A percentile compares a stretch with the other conserved stretches of the same genome.
These are phyloP conservation scores for Mortierella sp. DNA, from an alignment of 371 early-diverging fungal species.

Conservation along the genomic window DNA sequence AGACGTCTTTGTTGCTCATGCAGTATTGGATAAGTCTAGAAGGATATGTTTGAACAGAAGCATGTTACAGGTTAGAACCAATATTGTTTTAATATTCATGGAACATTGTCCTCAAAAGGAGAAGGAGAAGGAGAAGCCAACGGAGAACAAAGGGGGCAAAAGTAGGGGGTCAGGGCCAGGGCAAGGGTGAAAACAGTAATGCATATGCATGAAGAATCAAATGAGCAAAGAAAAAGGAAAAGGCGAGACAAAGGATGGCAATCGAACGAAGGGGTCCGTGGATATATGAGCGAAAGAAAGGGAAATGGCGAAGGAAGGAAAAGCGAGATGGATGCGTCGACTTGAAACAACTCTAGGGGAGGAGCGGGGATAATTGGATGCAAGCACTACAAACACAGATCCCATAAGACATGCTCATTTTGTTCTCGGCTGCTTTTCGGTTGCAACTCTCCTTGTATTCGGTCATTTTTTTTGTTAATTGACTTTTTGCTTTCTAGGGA, in stretches of 20 bases:
- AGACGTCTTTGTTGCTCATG: conserved; percentile 70
- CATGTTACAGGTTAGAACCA: not conserved
- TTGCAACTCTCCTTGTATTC: not conserved
- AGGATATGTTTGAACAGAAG: not conserved
- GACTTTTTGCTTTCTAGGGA: no score
- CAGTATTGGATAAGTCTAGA: conserved; percentile 69
- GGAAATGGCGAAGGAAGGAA: not conserved
- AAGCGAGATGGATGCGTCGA: not conserved
- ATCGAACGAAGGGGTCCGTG: conserved; percentile 1
- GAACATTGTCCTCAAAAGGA: not conserved
- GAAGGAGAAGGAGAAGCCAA: not conserved
- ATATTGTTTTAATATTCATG: not conserved
- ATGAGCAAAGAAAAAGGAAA: not conserved
- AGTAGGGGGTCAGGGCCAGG: not conserved
- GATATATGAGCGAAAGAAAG: not conserved
- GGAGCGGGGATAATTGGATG: not conserved
- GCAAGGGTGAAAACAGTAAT: not conserved
- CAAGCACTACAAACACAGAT: not conserved
- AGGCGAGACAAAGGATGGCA: no score
- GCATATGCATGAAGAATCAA: not conserved
- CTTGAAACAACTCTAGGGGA: conserved; percentile 19
- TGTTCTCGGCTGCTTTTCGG: not conserved
- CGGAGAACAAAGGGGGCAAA: not conserved
- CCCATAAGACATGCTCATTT: not conserved
- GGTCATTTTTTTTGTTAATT: not conserved